A percentile compares a stretch with the other conserved stretches of the same genome.
Conservation (phyloP, 176 grass and related monocot species). For the Aegilops speltoides region DNA sequence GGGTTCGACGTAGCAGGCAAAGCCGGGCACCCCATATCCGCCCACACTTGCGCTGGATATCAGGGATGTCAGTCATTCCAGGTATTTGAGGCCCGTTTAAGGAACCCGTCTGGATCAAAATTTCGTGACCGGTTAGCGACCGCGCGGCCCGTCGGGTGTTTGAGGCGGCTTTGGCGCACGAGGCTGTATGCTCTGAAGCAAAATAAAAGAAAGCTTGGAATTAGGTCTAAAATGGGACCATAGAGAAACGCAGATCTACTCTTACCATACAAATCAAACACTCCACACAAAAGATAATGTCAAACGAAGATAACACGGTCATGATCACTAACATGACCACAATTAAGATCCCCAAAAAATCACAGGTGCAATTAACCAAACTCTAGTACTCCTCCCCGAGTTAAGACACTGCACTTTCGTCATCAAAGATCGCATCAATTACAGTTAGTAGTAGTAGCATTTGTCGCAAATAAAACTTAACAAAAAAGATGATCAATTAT, state of each 20-base stretch:
- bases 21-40: too few species aligned
- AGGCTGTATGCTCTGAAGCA: too few species aligned
- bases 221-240: background rate
- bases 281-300: background rate
- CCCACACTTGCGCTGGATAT: too few species aligned
- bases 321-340: constrained; percentile 16
- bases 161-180: too few species aligned
- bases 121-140: too few species aligned
- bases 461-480: background rate
- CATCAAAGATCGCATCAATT: constrained; percentile 23
- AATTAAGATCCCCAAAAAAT: too few species aligned
- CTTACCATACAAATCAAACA: background rate
- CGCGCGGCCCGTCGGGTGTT: too few species aligned
- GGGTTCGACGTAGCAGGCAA: too few species aligned
- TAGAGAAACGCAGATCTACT: background rate
- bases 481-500: constrained; percentile 12
- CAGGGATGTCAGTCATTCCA: too few species aligned
- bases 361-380: constrained; percentile 3
- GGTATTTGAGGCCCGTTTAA: too few species aligned
- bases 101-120: too few species aligned
- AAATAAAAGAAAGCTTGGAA: too few species aligned
- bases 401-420: constrained; percentile 18
- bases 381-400: background rate
- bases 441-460: background rate
- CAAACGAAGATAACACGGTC: constrained; percentile 13